Evolutionary conservation across 306 rosid species (phyloP).

Genomic region (Lathyrus sativus): DNA sequence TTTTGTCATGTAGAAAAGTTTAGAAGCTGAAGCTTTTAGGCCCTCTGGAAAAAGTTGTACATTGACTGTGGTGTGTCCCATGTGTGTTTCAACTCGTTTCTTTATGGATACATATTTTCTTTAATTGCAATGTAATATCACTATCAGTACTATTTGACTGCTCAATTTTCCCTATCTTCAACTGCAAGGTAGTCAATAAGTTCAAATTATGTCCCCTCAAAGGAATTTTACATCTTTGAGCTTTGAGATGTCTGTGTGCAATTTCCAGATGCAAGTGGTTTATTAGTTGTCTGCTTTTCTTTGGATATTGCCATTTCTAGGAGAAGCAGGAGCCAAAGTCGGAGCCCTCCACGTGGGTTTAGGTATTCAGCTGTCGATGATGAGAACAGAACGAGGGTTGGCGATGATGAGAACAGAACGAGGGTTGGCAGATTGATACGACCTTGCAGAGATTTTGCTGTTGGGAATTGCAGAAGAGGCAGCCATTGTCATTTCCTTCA

Average conservation of each 20-base stretch:
- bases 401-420: conserved; percentile 64
- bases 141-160: conserved; percentile 9
- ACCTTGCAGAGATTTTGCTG: conserved; percentile 71
- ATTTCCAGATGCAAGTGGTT: conserved; percentile 35
- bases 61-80: conserved; percentile 3
- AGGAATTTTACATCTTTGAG: conserved; percentile 34
- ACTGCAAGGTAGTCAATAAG: conserved; percentile 14
- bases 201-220: neutral
- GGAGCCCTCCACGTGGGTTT: conserved; percentile 49
- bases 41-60: neutral
- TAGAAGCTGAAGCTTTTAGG: conserved; percentile 5
- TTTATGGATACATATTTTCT: conserved; percentile 17
- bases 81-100: conserved; percentile 20
- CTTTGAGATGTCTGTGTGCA: conserved; percentile 33
- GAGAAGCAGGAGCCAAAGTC: conserved; percentile 44
- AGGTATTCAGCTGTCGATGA: conserved; percentile 58
- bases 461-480: conserved; percentile 89
- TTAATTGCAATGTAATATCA: conserved; percentile 1
- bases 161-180: conserved; percentile 22
- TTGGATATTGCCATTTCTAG: conserved; percentile 37
- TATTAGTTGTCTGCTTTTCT: conserved; percentile 36
- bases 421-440: conserved; percentile 54
- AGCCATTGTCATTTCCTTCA: conserved; percentile 75
- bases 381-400: no score
- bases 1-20: conserved; percentile 17